phyloP scores from a whole-genome alignment of 345 rosid species.

The Hibiscus tridactylites region DNA sequence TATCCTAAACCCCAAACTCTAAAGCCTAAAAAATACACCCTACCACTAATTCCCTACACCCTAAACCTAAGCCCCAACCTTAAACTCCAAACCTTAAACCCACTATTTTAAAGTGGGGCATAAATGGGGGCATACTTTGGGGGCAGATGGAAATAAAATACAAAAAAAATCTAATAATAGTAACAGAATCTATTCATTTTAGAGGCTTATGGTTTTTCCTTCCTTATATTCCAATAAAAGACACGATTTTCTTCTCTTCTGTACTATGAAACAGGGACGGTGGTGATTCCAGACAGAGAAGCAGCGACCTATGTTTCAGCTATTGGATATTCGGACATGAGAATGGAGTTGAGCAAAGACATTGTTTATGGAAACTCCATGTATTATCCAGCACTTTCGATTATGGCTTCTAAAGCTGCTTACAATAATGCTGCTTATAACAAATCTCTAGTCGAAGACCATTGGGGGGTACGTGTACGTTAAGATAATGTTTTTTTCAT shows the following conservation, averaged over 20 bases:
- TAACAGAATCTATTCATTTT: too few species aligned
- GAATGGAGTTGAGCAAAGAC: slow-evolving; percentile 37
- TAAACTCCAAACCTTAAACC: too few species aligned
- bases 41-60: too few species aligned
- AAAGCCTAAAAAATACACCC: too few species aligned
- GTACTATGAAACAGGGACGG: slow-evolving; percentile 28
- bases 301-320: slow-evolving; percentile 40
- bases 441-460: slow-evolving; percentile 26
- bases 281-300: slow-evolving; percentile 30
- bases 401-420: slow-evolving; percentile 59
- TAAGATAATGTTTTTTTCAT: not conserved
- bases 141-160: too few species aligned
- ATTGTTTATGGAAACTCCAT: slow-evolving; percentile 31
- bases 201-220: too few species aligned
- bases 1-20: too few species aligned
- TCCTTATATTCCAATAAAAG: not conserved
- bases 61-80: too few species aligned
- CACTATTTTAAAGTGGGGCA: too few species aligned
- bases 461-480: slow-evolving; percentile 45
- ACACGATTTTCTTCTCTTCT: not conserved
- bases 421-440: slow-evolving; percentile 58
- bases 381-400: slow-evolving; percentile 45
- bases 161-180: too few species aligned
- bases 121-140: too few species aligned
- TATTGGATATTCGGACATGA: slow-evolving; percentile 38